Base-by-base conservation (phyloP, 305 asterid genomes). In the Fraxinus nigra region DNA sequence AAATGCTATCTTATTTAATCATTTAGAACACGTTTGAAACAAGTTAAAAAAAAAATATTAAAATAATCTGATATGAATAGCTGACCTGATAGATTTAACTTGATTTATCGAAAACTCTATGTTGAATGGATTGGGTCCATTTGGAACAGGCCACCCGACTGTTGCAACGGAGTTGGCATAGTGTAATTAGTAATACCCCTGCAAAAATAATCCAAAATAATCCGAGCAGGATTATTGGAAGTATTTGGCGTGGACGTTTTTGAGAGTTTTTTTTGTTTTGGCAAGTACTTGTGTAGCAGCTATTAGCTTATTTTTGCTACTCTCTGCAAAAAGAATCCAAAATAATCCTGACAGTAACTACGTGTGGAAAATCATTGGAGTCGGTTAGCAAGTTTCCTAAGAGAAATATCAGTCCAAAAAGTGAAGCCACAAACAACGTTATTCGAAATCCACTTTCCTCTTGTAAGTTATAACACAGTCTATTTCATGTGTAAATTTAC, bases 81-180 rank as follows among this genome's bases (percentile, higher is more conserved):
- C 78, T 76, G 73, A 91, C 98, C 86, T 91, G 82, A 92, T 89
- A 79, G 92, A 89, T 84, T 61, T 80, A 20, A 96, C 94, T 83
- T 94, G 98, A 74, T 72, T 38, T 24, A 40, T 77, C 0, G 95
- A 92, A 75, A 90, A 94, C 1, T 74, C 79, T 5, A 89, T 54
- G 72, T 92, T 92, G 51, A 85, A 88, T 6, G 95, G 94, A 46
- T 80, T 90, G 7, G 98, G 97, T 73, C 96, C 97, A 80, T 9
- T 22, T 0, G 97, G 98, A 0, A 92, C 24, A 8, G 92, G 87
- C 61, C 94, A 94, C 26, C 6, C 72, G 30, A 82, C 88, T 37
- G 34, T 0, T 76, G 78, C 38, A 16, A 69, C 84, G 2, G 96
- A 92, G 34, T 87, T 88, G 1, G 81, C 87, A 59, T 94, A 92